Conservation (phyloP, 176 grass and related monocot species). For the Triticum urartu region DNA sequence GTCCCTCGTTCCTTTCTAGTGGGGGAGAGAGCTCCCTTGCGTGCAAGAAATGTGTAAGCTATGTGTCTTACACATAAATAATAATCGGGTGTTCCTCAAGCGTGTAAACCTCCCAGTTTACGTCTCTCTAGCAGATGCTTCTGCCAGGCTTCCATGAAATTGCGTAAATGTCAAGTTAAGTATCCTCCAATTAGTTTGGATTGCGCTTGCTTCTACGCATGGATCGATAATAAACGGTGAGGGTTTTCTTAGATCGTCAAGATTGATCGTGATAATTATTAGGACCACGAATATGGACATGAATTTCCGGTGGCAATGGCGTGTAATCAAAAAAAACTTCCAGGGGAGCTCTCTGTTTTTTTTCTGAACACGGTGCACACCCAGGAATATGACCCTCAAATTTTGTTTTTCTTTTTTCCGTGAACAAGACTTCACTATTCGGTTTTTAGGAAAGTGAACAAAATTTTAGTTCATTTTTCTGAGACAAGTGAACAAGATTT, state of each 20-base stretch:
- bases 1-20: not conserved
- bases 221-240: not conserved
- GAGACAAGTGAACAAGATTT: too few relatives aligned
- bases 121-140: not conserved
- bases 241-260: not conserved
- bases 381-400: too few relatives aligned
- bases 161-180: not conserved
- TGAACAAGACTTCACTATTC: too few relatives aligned
- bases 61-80: not conserved
- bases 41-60: constrained; percentile 21
- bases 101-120: not conserved
- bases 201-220: not conserved
- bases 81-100: not conserved
- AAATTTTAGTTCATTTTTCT: too few relatives aligned
- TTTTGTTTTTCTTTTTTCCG: too few relatives aligned
- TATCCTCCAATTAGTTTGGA: not conserved
- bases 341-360: too few relatives aligned
- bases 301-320: too few relatives aligned
- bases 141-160: too few relatives aligned
- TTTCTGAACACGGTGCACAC: too few relatives aligned
- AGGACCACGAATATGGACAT: too few relatives aligned
- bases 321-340: too few relatives aligned
- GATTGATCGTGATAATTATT: not conserved
- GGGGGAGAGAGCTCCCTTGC: constrained; percentile 4
- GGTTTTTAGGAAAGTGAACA: too few relatives aligned